These are phyloP conservation scores for Phyllachora maydis DNA, from an alignment of 2,329 filamentous ascomycete species.

Conservation along the genomic window DNA sequence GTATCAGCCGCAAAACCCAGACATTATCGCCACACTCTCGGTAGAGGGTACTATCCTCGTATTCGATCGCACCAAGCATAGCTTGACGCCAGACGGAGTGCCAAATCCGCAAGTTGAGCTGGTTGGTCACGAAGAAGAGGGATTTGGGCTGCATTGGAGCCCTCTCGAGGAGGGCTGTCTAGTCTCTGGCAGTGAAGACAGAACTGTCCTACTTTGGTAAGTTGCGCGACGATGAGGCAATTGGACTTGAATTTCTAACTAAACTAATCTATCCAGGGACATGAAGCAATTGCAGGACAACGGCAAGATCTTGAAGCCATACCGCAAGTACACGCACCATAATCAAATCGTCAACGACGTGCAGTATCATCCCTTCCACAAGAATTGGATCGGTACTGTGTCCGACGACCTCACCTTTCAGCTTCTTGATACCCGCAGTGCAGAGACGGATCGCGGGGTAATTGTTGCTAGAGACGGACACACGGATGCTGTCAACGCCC, in stretches of 20 bases:
- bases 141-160: slow-evolving; percentile 86
- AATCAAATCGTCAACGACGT: slow-evolving; percentile 89
- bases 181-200: slow-evolving; percentile 80
- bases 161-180: slow-evolving; percentile 65
- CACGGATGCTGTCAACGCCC: slow-evolving; percentile 81
- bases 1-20: slow-evolving; percentile 93
- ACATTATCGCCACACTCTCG: slow-evolving; percentile 86
- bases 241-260: not conserved
- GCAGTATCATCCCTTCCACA: slow-evolving; percentile 77
- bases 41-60: slow-evolving; percentile 75
- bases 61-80: slow-evolving; percentile 92
- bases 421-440: slow-evolving; percentile 67
- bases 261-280: slow-evolving; percentile 36
- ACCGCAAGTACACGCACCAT: slow-evolving; percentile 69
- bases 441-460: slow-evolving; percentile 43
- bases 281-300: too few species aligned
- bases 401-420: slow-evolving; percentile 91
- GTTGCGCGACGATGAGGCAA: slow-evolving; percentile 9
- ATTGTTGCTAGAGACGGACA: slow-evolving; percentile 57
- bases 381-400: slow-evolving; percentile 72
- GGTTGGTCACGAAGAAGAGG: slow-evolving; percentile 68
- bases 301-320: slow-evolving; percentile 49
- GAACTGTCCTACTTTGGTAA: slow-evolving; percentile 78
- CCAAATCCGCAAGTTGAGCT: slow-evolving; percentile 72
- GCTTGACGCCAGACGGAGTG: slow-evolving; percentile 50